phyloP scores from a whole-genome alignment of 345 rosid species.

The Garcia nutans region DNA sequence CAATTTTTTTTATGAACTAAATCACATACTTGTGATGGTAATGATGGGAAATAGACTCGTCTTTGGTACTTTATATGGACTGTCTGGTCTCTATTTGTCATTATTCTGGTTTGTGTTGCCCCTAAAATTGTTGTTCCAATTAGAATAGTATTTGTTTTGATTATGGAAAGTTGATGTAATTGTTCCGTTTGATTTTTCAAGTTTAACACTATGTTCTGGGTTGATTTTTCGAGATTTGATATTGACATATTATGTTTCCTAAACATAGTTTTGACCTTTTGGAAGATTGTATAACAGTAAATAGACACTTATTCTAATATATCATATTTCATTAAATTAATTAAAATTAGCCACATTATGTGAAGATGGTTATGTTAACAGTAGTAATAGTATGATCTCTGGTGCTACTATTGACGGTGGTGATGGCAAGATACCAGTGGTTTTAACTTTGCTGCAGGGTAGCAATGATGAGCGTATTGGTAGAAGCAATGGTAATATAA shows the following conservation, averaged over 20 bases:
- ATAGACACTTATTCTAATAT: neutral
- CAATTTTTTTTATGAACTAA: neutral
- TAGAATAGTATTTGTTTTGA: neutral
- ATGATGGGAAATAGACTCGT: neutral
- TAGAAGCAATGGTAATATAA: neutral
- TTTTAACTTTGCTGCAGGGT: neutral
- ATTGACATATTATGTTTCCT: neutral
- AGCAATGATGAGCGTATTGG: neutral
- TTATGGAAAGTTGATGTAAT: neutral
- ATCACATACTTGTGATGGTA: neutral
- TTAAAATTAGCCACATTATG: neutral
- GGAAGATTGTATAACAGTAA: neutral
- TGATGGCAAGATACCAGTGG: neutral
- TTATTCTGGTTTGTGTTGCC: neutral
- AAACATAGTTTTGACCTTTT: neutral
- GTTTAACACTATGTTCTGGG: neutral
- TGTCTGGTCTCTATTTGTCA: too few species aligned
- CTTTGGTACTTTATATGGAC: too few species aligned
- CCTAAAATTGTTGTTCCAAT: neutral
- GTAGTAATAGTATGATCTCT: neutral
- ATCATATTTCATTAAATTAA: neutral
- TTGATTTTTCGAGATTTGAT: neutral
- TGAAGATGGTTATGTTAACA: neutral
- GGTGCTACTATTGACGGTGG: neutral
- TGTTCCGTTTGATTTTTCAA: neutral